Base-by-base conservation (phyloP, 805 yeast species). In the Candida piceae region DNA sequence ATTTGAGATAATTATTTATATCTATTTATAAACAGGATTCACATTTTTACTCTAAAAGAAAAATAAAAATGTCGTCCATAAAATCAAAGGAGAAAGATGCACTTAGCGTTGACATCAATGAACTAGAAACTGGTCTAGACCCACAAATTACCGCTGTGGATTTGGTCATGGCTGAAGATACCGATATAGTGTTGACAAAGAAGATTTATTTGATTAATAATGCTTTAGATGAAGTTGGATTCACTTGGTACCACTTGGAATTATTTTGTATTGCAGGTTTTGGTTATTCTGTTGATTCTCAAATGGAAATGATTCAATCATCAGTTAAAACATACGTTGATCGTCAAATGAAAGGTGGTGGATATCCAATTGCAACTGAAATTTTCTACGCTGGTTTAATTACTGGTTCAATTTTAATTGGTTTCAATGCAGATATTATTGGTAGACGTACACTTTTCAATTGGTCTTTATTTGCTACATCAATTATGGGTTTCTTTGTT, bases 171-270 rank as follows among this genome's bases (percentile, higher is more conserved):
- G 52, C 47, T 16, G 59, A 53, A 41, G 46, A 43, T 30, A 39
- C 36, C 30, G 78, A 72, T 44, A 43, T 41, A 4, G 67, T 60
- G 2, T 49, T 71, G 28, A 47, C 58, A 13, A 52, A 52, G 30
- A 73, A 72, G 41, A 69, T 73, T 50, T 57, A 54, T 30, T 52
- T 75, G 8, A 58, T 75, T 34, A 74, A 75, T 52, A 55, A 72
- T 39, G 78, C 82, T 13, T 62, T 76, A 39, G 80, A 77, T 49
- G 78, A 77, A 46, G 73, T 76, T 36, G 82, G 82, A 0, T 73
- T 77, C 57, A 76, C 83, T 1, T 67, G 72, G 65, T 72, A 69
- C 45, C 80, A 75, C 42, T 58, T 64, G 38, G 65, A 70, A 49
- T 53, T 72, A 10, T 74, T 75, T 49, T 62, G 65, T 41, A 51